phyloP scores from a whole-genome alignment of 441 rosid genomes.

The Corymbia calophylla region DNA sequence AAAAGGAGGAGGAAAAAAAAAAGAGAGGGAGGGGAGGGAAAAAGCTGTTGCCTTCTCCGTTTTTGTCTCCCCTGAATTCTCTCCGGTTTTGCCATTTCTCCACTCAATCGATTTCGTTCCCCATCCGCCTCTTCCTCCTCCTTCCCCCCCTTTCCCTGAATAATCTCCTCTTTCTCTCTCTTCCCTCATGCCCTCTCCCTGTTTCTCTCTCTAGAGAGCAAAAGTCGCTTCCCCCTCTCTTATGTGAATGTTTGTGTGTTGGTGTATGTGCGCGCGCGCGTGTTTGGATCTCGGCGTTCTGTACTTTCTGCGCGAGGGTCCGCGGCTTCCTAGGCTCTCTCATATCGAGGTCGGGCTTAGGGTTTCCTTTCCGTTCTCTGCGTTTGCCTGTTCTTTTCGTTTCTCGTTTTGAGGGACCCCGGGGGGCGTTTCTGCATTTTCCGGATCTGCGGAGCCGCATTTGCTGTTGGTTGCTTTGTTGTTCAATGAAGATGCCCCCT shows the following conservation, averaged over 20 bases:
- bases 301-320: conserved; percentile 42
- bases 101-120: not conserved
- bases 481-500: not conserved
- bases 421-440: not conserved
- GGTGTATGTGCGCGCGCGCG: not conserved
- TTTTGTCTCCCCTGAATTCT: conserved; percentile 34
- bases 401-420: not conserved
- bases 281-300: conserved; percentile 28
- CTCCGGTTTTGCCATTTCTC: conserved; percentile 32
- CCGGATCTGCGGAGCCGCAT: not conserved
- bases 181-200: not conserved
- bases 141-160: not conserved
- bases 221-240: no score
- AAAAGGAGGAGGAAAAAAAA: not conserved
- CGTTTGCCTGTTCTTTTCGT: not conserved
- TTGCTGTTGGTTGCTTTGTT: not conserved
- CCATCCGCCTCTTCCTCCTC: not conserved
- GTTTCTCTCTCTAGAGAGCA: not conserved
- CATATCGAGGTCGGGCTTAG: conserved; percentile 31
- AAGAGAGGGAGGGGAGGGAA: not conserved
- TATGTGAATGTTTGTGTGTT: not conserved
- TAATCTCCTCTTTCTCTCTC: not conserved
- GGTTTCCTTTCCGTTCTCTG: not conserved
- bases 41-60: conserved; percentile 12
- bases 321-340: conserved; percentile 11